phyloP scores from a whole-genome alignment of 129 eudicot species.

The Arctium minus region DNA sequence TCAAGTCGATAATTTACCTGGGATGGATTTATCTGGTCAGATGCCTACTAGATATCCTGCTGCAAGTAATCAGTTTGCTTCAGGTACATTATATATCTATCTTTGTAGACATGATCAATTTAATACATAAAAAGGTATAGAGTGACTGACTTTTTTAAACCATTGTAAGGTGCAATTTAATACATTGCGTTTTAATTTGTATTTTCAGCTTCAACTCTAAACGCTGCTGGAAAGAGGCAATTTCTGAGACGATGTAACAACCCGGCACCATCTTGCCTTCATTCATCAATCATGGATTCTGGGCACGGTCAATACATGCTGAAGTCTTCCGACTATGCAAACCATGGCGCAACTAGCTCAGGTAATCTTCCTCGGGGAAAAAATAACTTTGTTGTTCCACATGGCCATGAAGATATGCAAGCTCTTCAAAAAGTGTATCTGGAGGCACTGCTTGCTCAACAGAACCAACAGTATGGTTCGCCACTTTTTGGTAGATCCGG shows the following conservation, averaged over 20 bases:
- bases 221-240: slow-evolving; percentile 30
- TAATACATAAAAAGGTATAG: no score
- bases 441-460: slow-evolving; percentile 60
- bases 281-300: slow-evolving; percentile 33
- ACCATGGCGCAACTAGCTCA: slow-evolving; percentile 7
- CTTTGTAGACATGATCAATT: no score
- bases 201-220: slow-evolving; percentile 42
- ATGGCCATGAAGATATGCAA: slow-evolving; percentile 45
- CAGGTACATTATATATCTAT: slow-evolving; percentile 23
- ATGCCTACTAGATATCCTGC: slow-evolving; percentile 37
- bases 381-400: slow-evolving; percentile 22
- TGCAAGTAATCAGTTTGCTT: slow-evolving; percentile 27
- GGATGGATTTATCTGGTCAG: slow-evolving; percentile 30
- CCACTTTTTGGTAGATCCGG: slow-evolving; percentile 39
- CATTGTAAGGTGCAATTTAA: no score
- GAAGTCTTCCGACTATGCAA: slow-evolving; percentile 23
- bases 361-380: slow-evolving; percentile 35
- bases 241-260: slow-evolving; percentile 34
- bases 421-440: slow-evolving; percentile 54
- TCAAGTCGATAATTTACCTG: slow-evolving; percentile 29
- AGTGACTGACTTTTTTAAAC: no score
- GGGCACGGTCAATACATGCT: slow-evolving; percentile 21
- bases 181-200: not conserved
- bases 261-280: slow-evolving; percentile 32
- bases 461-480: slow-evolving; percentile 44